phyloP scores from a whole-genome alignment of 169 alveolate genomes.

The Plasmodium chabaudi region DNA sequence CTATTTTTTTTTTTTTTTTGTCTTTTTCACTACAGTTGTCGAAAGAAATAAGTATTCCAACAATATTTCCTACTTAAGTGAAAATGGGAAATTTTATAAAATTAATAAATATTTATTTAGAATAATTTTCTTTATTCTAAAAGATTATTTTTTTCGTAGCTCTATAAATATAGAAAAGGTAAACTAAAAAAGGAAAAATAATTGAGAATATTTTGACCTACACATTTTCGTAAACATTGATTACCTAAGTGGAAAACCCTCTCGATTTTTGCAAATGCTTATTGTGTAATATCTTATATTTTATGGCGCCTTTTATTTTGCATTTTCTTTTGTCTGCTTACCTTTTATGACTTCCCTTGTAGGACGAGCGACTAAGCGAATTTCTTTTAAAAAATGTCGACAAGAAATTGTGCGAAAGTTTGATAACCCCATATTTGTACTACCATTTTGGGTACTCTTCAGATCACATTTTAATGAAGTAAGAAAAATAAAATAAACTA shows the following conservation, averaged over 20 bases:
- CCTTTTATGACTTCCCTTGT: background rate
- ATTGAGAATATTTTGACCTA: background rate
- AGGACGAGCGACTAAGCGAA: conserved; percentile 12
- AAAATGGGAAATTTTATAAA: conserved; percentile 16
- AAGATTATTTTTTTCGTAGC: conserved; percentile 24
- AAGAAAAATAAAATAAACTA: background rate
- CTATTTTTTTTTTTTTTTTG: background rate
- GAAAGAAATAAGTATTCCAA: conserved; percentile 36
- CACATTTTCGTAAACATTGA: background rate
- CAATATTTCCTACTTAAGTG: conserved; percentile 31
- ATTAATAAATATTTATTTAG: conserved; percentile 22
- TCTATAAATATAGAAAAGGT: conserved; percentile 19
- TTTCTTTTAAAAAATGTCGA: conserved; percentile 16
- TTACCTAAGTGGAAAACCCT: background rate
- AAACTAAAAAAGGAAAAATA: background rate
- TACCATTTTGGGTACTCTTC: conserved; percentile 48
- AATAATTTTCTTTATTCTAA: conserved; percentile 12
- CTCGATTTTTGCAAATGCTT: background rate
- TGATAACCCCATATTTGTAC: conserved; percentile 35
- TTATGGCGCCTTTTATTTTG: background rate
- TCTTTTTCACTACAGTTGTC: conserved; percentile 3
- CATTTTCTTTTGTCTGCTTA: background rate
- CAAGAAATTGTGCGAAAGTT: conserved; percentile 22
- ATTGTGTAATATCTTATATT: background rate
- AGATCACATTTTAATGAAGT: conserved; percentile 40